Evolutionary conservation across 2,329 filamentous ascomycete genomes (phyloP), one percentile per base, ranked within the genome.

Genomic region (Monosporascus sp.): DNA sequence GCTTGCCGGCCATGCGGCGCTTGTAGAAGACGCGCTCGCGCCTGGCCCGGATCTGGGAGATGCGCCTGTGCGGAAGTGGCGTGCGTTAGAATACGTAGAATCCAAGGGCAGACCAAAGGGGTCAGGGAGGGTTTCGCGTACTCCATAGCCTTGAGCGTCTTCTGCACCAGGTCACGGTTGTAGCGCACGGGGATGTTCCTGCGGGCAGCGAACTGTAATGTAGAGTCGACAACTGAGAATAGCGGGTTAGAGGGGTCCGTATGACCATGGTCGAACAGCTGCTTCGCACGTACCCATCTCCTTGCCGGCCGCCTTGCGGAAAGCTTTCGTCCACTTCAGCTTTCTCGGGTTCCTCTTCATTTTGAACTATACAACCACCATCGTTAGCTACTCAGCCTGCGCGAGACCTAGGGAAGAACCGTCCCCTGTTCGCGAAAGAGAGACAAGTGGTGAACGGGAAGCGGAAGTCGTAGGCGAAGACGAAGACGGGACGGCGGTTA

Each of bases 271-370:
- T 35, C 14, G 11, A 35, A 35, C 31, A 11, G 9, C 31, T 35
- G 31, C 31, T 4, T 35, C 1, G 31, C 31, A 35, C 38, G 9
- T 41, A 41, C 38, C 38, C 43, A 46, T 46, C 70, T 85, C 81
- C 77, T 91, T 95, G 76, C 90, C 90, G 53, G 88, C 87, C 18
- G 87, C 83, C 69, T 87, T 87, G 67, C 91, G 88, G 81, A 92
- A 93, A 50, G 90, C 85, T 80, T 97, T 96, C 58, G 93, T 97
- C 94, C 93, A 97, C 74, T 91, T 94, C 64, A 97, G 83, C 74
- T 97, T 96, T 70, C 93, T 86, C 37, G 93, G 92, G 76, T 97
- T 97, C 62, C 94, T 87, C 88, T 96, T 96, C 90, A 96, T 96
- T 76, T 95, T 94, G 83, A 95, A 96, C 27, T 48, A 27, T 20